Conservation (phyloP, 805 yeast genomes). For the Ogataea paraovalis region DNA sequence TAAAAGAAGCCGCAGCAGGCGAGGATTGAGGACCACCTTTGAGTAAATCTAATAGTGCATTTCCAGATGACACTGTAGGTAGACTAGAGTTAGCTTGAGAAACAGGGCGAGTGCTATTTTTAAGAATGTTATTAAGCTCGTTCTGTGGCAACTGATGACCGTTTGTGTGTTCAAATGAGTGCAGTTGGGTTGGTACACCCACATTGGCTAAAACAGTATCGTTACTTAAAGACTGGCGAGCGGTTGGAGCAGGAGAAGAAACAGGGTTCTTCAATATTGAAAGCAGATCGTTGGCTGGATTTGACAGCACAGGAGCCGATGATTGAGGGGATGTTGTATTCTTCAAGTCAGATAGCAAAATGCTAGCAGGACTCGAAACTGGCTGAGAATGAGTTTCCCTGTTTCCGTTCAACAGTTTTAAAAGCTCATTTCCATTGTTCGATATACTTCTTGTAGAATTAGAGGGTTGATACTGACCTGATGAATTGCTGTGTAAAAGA, state of each 20-base stretch:
- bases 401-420: not conserved
- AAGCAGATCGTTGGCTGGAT: slow-evolving; percentile 1
- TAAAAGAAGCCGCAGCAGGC: not conserved
- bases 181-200: not conserved
- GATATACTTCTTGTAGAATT: not conserved
- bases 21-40: not conserved
- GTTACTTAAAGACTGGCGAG: too few species aligned
- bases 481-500: not conserved
- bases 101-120: not conserved
- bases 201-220: not conserved
- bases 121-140: slow-evolving; percentile 5
- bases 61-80: not conserved
- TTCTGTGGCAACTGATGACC: not conserved
- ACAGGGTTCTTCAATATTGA: not conserved
- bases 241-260: not conserved
- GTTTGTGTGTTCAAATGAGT: not conserved
- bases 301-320: not conserved
- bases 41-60: not conserved
- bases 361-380: not conserved
- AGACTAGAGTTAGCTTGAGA: not conserved
- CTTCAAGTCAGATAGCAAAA: not conserved
- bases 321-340: not conserved
- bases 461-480: not conserved
- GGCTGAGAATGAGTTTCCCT: not conserved
- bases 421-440: not conserved